Conservation (phyloP, 106 monocot species). For the Phalaenopsis aphrodite region DNA sequence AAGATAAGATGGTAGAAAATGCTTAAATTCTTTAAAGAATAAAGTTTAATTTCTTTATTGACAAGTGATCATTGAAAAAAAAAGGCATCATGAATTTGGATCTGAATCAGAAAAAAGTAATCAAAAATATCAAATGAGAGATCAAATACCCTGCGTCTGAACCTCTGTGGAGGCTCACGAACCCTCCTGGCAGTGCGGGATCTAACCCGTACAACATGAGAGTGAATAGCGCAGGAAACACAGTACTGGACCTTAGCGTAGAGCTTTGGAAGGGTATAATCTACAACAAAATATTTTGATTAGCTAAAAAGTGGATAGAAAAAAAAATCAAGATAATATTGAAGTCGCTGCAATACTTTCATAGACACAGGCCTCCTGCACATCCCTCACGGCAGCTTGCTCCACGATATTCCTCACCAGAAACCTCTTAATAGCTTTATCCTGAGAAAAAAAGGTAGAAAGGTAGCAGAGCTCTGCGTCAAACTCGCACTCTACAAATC, state of each 20-base stretch:
- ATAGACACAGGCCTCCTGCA: constrained; percentile 35
- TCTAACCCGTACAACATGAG: constrained; percentile 54
- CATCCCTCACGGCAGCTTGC: constrained; percentile 40
- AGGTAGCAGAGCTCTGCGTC: neutral
- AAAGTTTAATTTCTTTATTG: neutral
- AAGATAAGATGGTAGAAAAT: neutral
- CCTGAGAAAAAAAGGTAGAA: constrained; percentile 3
- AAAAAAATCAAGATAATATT: neutral
- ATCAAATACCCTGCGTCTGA: constrained; percentile 39
- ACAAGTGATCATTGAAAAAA: neutral
- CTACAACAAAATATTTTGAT: constrained; percentile 9
- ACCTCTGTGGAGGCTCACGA: constrained; percentile 44
- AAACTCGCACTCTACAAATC: neutral
- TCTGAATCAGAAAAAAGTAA: neutral
- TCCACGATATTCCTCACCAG: constrained; percentile 44
- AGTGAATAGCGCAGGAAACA: constrained; percentile 59
- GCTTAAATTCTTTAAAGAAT: neutral
- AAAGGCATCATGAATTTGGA: neutral
- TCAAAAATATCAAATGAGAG: neutral
- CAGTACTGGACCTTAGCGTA: constrained; percentile 55
- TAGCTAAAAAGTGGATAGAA: neutral
- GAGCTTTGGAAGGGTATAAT: constrained; percentile 46
- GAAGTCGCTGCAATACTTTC: constrained; percentile 13
- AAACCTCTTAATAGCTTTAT: constrained; percentile 40
- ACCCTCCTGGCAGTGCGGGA: constrained; percentile 37